Base-by-base conservation (phyloP, 2,329 filamentous ascomycete genomes). In the Xylariaceae sp. region DNA sequence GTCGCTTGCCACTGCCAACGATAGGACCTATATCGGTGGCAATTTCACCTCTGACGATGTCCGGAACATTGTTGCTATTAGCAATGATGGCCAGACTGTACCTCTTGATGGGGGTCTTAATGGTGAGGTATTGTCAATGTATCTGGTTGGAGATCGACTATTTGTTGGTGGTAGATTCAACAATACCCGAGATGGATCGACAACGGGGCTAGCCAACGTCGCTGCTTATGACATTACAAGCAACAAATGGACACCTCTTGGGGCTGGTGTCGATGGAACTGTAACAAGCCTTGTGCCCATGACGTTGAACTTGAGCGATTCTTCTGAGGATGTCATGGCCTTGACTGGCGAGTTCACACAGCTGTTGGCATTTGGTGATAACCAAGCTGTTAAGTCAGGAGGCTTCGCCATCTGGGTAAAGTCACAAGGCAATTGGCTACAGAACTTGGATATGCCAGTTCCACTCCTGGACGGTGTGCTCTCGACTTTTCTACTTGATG, bases 371-470 rank as follows among this genome's bases (percentile, higher is more conserved):
- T 93, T 91, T 65, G 85, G 78, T 37, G 79, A 79, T 61, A 87
- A 87, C 62, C 72, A 80, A 6, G 82, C 85, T 9, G 80, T 87
- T 23, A 67, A 81, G 7, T 89, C 87, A 0, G 74, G 85, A 48
- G 92, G 93, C 2, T 91, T 99, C 67, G 93, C 91, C 14, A 80
- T 98, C 40, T 99, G 95, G 95, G 88, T 98, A 7, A 90, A 90
- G 2, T 96, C 92, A 2, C 80, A 83, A 59, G 82, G 81, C 55
- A 95, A 95, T 70, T 99, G 95, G 95, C 79, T 99, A 16, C 86
- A 91, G 69, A 95, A 96, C 64, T 76, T 97, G 18, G 73, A 86
- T 37, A 77, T 84, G 6, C 75, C 83, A 7, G 81, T 86, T 29
- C 86, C 90, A 52, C 79, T 83, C 6, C 83, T 96, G 65, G 81